A percentile compares a stretch with the other conserved stretches of the same genome.
phyloP scores from a whole-genome alignment of 345 rosid species.

The Eucalyptus erythrocorys region DNA sequence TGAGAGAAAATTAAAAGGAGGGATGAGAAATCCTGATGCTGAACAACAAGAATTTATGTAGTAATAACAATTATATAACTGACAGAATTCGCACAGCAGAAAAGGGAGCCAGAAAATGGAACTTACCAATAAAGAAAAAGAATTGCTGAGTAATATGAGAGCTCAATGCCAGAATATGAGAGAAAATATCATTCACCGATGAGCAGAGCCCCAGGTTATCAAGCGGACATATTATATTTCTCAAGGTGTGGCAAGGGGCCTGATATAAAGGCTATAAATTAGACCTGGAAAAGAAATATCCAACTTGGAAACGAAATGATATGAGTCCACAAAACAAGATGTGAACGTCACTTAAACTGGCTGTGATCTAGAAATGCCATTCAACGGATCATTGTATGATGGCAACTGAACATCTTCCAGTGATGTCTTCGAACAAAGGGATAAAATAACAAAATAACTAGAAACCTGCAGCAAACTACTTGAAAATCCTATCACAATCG shows the following conservation, averaged over 20 bases:
- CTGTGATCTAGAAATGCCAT: not conserved
- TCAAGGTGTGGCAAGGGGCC: constrained; percentile 15
- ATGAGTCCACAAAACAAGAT: not conserved
- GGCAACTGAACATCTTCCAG: not conserved
- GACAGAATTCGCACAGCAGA: not conserved
- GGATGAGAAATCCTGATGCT: not conserved
- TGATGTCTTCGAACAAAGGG: not conserved
- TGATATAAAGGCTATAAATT: constrained; percentile 7
- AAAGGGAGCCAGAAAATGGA: not conserved
- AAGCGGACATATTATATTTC: constrained; percentile 1
- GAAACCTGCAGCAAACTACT: not conserved
- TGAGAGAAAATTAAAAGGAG: not conserved
- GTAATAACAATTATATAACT: not conserved
- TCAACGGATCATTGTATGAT: not conserved
- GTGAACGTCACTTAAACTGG: not conserved
- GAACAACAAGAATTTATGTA: not conserved
- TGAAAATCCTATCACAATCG: not conserved
- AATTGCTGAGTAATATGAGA: constrained; percentile 17
- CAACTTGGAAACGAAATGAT: not conserved
- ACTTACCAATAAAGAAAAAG: constrained; percentile 37
- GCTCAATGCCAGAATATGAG: constrained; percentile 21
- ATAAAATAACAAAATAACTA: not conserved
- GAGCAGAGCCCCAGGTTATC: constrained; percentile 20
- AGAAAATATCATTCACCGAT: constrained; percentile 13
- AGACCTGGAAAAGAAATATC: not conserved